phyloP scores from a whole-genome alignment of 1,139 yeast species.

The Kurtzmaniella quercitrusa region DNA sequence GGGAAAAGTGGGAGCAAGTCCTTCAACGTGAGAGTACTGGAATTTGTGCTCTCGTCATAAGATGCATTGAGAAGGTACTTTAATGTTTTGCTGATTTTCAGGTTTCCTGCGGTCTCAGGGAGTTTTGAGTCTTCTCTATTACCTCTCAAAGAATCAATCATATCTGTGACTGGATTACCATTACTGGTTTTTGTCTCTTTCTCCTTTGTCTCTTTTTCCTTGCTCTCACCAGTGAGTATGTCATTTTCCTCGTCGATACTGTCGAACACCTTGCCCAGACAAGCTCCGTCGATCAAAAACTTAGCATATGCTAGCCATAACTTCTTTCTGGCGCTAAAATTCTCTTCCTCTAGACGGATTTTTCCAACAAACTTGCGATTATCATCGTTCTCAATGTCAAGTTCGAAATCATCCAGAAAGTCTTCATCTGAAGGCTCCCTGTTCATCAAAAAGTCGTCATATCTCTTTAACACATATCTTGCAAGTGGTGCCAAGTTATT shows the following conservation, averaged over 20 bases:
- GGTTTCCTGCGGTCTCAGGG: neutral
- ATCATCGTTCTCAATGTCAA: constrained; percentile 10
- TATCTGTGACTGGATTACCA: neutral
- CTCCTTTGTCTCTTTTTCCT: neutral
- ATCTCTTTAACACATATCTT: constrained; percentile 31
- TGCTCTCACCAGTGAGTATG: constrained; percentile 1
- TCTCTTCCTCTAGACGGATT: constrained; percentile 30
- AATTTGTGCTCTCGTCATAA: constrained; percentile 14
- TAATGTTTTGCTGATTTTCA: constrained; percentile 18
- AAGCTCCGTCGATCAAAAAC: constrained; percentile 45
- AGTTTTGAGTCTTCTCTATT: neutral
- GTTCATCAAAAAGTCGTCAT: constrained; percentile 22
- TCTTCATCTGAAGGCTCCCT: constrained; percentile 8
- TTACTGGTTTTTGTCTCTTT: neutral
- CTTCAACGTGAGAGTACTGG: constrained; percentile 54
- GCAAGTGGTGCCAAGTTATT: constrained; percentile 59
- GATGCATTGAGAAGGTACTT: constrained; percentile 25
- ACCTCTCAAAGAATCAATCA: constrained; percentile 2
- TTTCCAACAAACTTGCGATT: constrained; percentile 17
- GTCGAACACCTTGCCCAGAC: constrained; percentile 21
- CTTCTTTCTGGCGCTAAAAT: constrained; percentile 52
- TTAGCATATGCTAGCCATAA: constrained; percentile 72
- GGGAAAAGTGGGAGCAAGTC: constrained; percentile 85
- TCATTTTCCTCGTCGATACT: constrained; percentile 13
- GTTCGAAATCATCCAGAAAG: constrained; percentile 5